Evolutionary conservation across 1,284 basidiomycete species (phyloP).

Genomic region (Papiliotrema laurentii): DNA sequence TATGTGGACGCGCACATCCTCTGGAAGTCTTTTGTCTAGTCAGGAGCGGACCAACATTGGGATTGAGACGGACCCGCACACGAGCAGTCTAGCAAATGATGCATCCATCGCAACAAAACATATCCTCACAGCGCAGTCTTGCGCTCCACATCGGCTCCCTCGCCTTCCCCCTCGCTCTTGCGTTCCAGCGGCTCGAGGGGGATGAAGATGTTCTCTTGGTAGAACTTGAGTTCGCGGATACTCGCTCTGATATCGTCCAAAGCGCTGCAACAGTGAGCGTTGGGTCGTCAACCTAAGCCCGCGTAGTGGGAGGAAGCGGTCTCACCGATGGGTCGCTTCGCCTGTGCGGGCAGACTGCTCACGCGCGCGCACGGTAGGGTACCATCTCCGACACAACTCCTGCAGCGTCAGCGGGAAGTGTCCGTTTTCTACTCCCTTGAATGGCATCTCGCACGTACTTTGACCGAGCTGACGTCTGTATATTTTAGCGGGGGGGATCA

Average conservation of each 20-base stretch:
- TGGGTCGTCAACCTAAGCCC: not conserved
- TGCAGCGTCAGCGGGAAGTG: slow-evolving; percentile 10
- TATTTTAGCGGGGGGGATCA: slow-evolving; percentile 1
- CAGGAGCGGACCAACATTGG: not conserved
- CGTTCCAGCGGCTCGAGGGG: slow-evolving; percentile 30
- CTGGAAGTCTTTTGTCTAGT: slow-evolving; percentile 66
- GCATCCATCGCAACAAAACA: too few relatives aligned
- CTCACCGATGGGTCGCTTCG: slow-evolving; percentile 39
- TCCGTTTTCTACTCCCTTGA: not conserved
- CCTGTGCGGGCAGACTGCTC: slow-evolving; percentile 26
- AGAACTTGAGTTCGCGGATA: slow-evolving; percentile 50
- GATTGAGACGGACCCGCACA: not conserved
- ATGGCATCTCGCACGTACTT: slow-evolving; percentile 18
- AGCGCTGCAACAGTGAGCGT: slow-evolving; percentile 34
- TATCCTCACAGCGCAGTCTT: too few relatives aligned
- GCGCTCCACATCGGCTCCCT: too few relatives aligned
- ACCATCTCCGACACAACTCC: slow-evolving; percentile 52
- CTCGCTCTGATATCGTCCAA: slow-evolving; percentile 51
- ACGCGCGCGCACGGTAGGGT: slow-evolving; percentile 29
- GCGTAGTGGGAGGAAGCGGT: not conserved
- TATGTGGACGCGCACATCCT: slow-evolving; percentile 83
- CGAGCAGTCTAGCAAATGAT: too few relatives aligned
- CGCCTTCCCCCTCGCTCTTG: too few relatives aligned
- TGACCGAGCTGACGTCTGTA: slow-evolving; percentile 44
- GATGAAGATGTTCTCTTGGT: slow-evolving; percentile 46